Base-by-base conservation (phyloP, 306 rosid species). In the Hippophae tibetana region DNA sequence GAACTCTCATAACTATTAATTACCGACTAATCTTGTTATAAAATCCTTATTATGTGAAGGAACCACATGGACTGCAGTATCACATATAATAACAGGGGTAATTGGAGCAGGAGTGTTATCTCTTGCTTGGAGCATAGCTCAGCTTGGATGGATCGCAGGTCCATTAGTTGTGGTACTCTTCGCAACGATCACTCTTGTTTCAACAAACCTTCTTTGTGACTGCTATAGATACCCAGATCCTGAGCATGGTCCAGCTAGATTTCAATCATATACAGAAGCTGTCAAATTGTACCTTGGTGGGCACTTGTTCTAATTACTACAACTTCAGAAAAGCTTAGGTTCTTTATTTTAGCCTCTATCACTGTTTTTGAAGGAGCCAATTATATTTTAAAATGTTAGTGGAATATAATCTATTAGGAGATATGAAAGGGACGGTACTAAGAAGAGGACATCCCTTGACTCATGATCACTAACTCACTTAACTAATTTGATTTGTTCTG, bases 71-170 rank as follows among this genome's bases (percentile, higher is more conserved):
- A 76, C 72, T 6, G 83, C 81, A 1, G 7, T 64, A 5, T 79
- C 90, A 42, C 87, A 85, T 58, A 75, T 88, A 42, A 74, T 88
- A 70, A 82, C 87, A 2, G 89, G 79, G 0, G 89, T 88, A 46
- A 78, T 88, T 64, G 96, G 94, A 43, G 84, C 96, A 56, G 94
- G 89, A 38, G 94, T 88, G 42, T 48, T 85, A 13, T 85, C 96
- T 38, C 61, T 85, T 42, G 78, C 96, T 7, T 88, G 96, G 96
- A 63, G 78, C 2, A 63, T 80, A 57, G 38, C 31, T 44, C 7
- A 58, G 31, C 51, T 25, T 9, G 63, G 63, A 13, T 58, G 85
- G 89, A 27, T 82, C 60, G 85, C 60, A 11, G 89, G 85, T 0
- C 89, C 89, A 6, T 46, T 73, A 13, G 62, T 72, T 0, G 66